Base-by-base conservation (phyloP, 768 basidiomycete species). In the Amyloporia xantha region DNA sequence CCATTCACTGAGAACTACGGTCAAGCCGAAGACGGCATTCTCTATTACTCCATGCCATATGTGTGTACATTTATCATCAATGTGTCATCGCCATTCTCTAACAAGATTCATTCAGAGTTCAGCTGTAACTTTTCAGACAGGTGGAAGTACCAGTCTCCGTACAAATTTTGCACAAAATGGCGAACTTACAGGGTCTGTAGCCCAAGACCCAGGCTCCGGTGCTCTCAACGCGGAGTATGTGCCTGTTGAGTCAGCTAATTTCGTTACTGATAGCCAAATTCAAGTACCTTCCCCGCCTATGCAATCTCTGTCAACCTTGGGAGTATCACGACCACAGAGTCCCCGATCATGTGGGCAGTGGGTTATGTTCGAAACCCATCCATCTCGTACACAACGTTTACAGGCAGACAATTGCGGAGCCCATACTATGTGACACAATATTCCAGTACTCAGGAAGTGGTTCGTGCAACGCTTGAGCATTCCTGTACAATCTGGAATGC, bases 251-350 rank as follows among this genome's bases (percentile, higher is more conserved):
- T 33, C 30, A 7, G 9, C 7, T 7, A 33, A 7, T 7, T 33
- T 33, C 30, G 9, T 33, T 33, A 15, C 30, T 33, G 9, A 33
- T 33, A 33, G 9, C 15, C 15, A 33, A 33, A 33, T 33, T 33
- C 1, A 25, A 42, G 35, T 25, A 1, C 19, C 1, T 64, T 53
- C 41, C 27, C 53, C 2, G 59, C 61, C 3, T 63, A 54, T 47
- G 64, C 51, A 6, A 50, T 67, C 17, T 42, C 66, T 1, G 49
- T 54, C 3, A 58, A 66, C 38, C 58, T 66, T 2, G 64, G 66
- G 2, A 49, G 4, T 6, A 59, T 64, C n/a, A 33, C 37, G 13
- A 39, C 42, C 19, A 60, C 59, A 0, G 36, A 48, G 7, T 36
- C 25, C 1, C 59, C 66, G 0, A 46, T 62, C 9, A 56, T 62